These are phyloP conservation scores for Sapria himalayana DNA, from an alignment of 345 rosid species.

Conservation along the genomic window DNA sequence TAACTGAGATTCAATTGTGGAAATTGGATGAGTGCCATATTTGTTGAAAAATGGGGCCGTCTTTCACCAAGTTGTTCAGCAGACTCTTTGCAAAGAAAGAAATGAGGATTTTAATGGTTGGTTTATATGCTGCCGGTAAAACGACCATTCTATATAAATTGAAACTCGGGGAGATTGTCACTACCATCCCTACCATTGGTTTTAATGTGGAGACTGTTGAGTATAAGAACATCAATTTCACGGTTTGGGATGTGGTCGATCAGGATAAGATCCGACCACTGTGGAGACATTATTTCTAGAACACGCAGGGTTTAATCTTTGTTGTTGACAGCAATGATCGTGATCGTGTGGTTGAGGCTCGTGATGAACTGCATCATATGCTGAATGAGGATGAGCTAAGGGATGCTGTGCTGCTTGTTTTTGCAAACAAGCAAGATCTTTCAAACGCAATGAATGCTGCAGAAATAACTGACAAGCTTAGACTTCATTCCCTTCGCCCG, in stretches of 20 bases:
- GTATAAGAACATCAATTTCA: constrained; percentile 60
- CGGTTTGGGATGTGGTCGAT: constrained; percentile 73
- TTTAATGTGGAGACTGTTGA: constrained; percentile 67
- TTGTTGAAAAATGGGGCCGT: constrained; percentile 43
- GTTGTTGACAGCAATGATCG: constrained; percentile 81
- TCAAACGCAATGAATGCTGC: constrained; percentile 82
- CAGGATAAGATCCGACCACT: constrained; percentile 57
- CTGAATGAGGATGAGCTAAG: constrained; percentile 84
- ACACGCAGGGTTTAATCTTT: constrained; percentile 72
- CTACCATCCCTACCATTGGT: constrained; percentile 64
- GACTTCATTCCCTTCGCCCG: constrained; percentile 68
- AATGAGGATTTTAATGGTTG: constrained; percentile 20
- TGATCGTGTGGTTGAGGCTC: constrained; percentile 48
- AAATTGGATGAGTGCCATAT: too few species aligned
- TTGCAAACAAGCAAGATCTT: constrained; percentile 80
- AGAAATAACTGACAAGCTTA: constrained; percentile 69
- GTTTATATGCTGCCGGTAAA: constrained; percentile 26
- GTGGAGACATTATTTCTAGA: constrained; percentile 63
- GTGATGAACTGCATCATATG: constrained; percentile 71
- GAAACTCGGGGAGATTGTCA: constrained; percentile 55
- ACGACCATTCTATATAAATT: constrained; percentile 60
- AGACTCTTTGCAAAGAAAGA: constrained; percentile 33
- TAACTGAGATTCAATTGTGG: too few species aligned
- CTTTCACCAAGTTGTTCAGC: constrained; percentile 44
- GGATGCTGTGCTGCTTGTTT: constrained; percentile 81